These are phyloP conservation scores for Neurospora sp. DNA, from an alignment of 2,329 filamentous ascomycete genomes.

Conservation along the genomic window DNA sequence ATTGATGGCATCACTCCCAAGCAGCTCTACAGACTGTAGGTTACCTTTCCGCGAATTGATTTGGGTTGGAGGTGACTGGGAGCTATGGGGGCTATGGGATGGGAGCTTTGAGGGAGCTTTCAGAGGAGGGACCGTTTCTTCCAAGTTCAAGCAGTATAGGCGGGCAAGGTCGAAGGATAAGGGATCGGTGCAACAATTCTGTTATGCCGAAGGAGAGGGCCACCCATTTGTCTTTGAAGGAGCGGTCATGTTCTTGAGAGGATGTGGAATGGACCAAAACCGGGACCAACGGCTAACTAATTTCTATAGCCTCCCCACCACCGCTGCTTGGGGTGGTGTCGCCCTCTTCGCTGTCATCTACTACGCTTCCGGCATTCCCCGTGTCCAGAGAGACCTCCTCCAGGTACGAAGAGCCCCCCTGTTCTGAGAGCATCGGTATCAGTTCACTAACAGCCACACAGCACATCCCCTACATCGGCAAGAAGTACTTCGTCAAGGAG, in stretches of 20 bases:
- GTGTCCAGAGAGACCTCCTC: conserved; percentile 49
- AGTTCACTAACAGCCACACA: conserved; percentile 23
- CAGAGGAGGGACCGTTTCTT: neutral
- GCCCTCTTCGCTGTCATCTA: conserved; percentile 48
- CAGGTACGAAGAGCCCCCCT: conserved; percentile 29
- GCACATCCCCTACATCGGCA: conserved; percentile 46
- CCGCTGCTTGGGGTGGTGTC: conserved; percentile 46
- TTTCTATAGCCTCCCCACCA: conserved; percentile 36
- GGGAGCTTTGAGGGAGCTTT: neutral
- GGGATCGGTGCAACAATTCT: neutral
- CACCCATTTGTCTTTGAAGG: neutral
- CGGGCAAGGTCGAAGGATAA: neutral
- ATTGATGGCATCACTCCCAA: conserved; percentile 41
- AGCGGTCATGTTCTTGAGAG: neutral
- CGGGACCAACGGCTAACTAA: conserved; percentile 6
- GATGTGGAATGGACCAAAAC: neutral
- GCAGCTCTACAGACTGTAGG: conserved; percentile 42
- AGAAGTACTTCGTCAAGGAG: conserved; percentile 39
- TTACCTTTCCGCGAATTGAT: conserved; percentile 9
- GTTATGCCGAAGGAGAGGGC: neutral
- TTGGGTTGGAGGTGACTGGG: neutral
- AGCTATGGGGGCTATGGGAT: neutral
- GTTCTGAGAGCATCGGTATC: neutral
- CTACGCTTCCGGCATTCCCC: conserved; percentile 52
- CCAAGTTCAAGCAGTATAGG: neutral